Base-by-base conservation (phyloP, 805 yeast species). In the Priceomyces fermenticarens region DNA sequence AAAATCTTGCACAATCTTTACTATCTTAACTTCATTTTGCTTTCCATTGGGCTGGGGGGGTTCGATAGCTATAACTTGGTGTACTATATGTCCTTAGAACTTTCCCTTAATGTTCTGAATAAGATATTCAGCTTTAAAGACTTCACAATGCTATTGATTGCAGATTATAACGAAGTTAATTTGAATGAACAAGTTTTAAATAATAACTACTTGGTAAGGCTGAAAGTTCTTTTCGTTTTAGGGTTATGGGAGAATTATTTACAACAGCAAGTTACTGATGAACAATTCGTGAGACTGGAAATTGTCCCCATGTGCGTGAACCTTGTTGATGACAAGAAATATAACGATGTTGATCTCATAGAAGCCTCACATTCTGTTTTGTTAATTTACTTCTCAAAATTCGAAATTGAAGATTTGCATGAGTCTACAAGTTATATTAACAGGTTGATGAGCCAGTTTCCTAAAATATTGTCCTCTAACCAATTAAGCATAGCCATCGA, bases 331-430 rank as follows among this genome's bases (percentile, higher is more conserved):
- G 54, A 61, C 36, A 45, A 40, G 1, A 44, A 40, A 28, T 49
- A 62, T 14, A 31, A 35, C 3, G 53, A 54, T n/a, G 30, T 46
- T 17, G 61, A 54, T 2, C 48, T 79, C 4, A 58, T 81, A 9
- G 91, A 85, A 53, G 77, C 83, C 0, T 69, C 81, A 1, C 91
- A 85, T 54, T 80, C 88, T 0, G 83, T 82, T 0, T 45, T 70
- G 13, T 51, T 70, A 27, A 54, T 64, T 9, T 64, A 62, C 39
- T 67, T 69, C 40, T 53, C 74, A 11, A 59, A 58, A 26, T 49
- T 46, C 20, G 47, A 52, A 6, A 49, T 49, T 33, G 40, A 43
- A 10, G 47, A 51, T 23, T 34, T 62, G 8, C 38, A 43, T 9
- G 54, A 55, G 32, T 52, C 56, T 14, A 43, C 63, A 30, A 39